Percentiles rank a stretch among this genome's conserved stretches.
phyloP scores from a whole-genome alignment of 495 filamentous ascomycete genomes.

The Aspergillus diversus region DNA sequence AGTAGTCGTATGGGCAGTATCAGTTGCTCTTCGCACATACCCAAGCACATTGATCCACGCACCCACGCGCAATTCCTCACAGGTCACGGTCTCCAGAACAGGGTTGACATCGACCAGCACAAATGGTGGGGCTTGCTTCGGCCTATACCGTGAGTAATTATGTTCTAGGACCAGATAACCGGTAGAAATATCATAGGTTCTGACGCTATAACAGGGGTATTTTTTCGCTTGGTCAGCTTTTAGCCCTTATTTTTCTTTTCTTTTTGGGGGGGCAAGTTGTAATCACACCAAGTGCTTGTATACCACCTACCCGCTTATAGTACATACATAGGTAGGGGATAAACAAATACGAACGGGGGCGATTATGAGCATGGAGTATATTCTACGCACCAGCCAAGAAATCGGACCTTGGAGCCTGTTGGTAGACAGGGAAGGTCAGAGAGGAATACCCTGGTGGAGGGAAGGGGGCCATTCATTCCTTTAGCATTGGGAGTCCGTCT shows the following conservation, averaged over 20 bases:
- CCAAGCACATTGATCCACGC: constrained; percentile 91
- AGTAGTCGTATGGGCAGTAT: not conserved
- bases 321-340: not conserved
- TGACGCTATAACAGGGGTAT: constrained; percentile 50
- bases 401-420: constrained; percentile 77
- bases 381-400: constrained; percentile 81
- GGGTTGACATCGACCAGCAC: constrained; percentile 72
- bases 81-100: constrained; percentile 64
- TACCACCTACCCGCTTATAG: not conserved
- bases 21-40: constrained; percentile 57
- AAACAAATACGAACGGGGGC: not conserved
- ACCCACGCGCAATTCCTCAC: constrained; percentile 70
- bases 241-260: not conserved
- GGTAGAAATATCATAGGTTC: constrained; percentile 61
- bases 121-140: constrained; percentile 29
- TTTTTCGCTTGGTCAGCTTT: not conserved
- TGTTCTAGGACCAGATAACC: constrained; percentile 70
- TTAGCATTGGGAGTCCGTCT: not conserved
- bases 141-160: constrained; percentile 54
- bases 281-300: no score
- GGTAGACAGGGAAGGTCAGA: constrained; percentile 58
- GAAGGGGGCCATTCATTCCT: constrained; percentile 49
- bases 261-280: not conserved
- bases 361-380: not conserved
- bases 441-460: constrained; percentile 70